A percentile compares a stretch with the other conserved stretches of the same genome.
Evolutionary conservation across 176 grass and related monocot genomes (phyloP).

Genomic region (Juncus effusus): DNA sequence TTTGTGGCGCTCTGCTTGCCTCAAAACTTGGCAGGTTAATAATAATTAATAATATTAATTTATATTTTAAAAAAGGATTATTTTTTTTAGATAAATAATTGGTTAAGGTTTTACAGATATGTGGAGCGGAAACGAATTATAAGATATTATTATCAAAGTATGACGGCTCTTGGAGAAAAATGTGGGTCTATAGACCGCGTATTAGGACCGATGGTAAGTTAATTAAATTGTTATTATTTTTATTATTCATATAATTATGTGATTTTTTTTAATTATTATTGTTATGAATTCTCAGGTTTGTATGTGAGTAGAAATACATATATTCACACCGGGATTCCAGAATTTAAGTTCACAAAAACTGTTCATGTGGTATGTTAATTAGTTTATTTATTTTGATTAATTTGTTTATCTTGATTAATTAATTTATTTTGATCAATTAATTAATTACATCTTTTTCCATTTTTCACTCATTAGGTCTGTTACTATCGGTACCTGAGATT

Average conservation of each 20-base stretch:
- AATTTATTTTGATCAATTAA: constrained; percentile 12
- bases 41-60: neutral
- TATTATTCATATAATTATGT: neutral
- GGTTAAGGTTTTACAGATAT: constrained; percentile 39
- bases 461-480: constrained; percentile 50
- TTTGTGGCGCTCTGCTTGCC: constrained; percentile 67
- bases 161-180: constrained; percentile 95
- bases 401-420: constrained; percentile 1
- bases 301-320: constrained; percentile 99
- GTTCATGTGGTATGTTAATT: constrained; percentile 82
- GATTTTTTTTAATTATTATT: constrained; percentile 22
- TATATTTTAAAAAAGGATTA: neutral
- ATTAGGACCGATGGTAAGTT: constrained; percentile 70
- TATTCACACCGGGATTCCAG: constrained; percentile 84
- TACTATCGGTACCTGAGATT: constrained; percentile 93
- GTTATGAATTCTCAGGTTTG: constrained; percentile 53
- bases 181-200: constrained; percentile 86
- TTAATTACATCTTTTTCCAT: constrained; percentile 5
- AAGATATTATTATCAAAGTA: constrained; percentile 54
- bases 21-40: constrained; percentile 88
- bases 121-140: constrained; percentile 68
- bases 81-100: constrained; percentile 21
- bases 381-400: constrained; percentile 16
- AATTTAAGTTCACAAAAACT: constrained; percentile 93
- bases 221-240: constrained; percentile 10